Evolutionary conservation across 768 basidiomycete species (phyloP).

Genomic region (Amanita rubescens): DNA sequence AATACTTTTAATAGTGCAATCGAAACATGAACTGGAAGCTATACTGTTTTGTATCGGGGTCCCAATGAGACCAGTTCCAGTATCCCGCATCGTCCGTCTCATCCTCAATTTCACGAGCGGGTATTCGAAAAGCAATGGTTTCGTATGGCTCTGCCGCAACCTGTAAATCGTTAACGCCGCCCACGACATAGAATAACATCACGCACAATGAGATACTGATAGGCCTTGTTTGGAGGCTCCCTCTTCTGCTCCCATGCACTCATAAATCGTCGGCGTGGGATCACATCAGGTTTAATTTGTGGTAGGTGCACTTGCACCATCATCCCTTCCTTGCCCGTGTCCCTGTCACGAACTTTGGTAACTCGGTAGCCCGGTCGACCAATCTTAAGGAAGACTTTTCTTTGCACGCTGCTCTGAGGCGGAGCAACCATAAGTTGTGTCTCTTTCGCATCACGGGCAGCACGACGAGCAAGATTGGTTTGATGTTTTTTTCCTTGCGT

Average conservation of each 20-base stretch:
- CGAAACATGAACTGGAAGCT: conserved; percentile 98
- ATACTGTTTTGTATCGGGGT: conserved; percentile 97
- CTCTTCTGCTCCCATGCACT: conserved; percentile 96
- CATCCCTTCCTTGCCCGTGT: conserved; percentile 91
- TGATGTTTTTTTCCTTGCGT: conserved; percentile 99
- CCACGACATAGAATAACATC: neutral
- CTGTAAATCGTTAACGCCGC: conserved; percentile 36
- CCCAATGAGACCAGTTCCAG: conserved; percentile 99
- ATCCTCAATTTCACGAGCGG: conserved; percentile 94
- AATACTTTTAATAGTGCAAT: conserved; percentile 31
- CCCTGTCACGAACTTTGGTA: conserved; percentile 90
- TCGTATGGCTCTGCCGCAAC: conserved; percentile 99
- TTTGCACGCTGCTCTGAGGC: conserved; percentile 68
- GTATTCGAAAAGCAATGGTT: conserved; percentile 98
- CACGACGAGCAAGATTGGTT: conserved; percentile 94
- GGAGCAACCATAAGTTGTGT: conserved; percentile 85
- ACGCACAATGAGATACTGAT: conserved; percentile 95
- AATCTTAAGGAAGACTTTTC: conserved; percentile 96
- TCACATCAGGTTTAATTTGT: conserved; percentile 81
- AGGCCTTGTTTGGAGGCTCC: conserved; percentile 92
- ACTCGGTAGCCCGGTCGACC: conserved; percentile 93
- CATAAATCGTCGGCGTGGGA: conserved; percentile 90
- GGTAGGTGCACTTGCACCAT: conserved; percentile 96
- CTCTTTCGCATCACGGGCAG: conserved; percentile 96
- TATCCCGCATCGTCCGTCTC: conserved; percentile 85